Conservation (phyloP, 2,329 filamentous ascomycete genomes). For the Claviceps purpurea region DNA sequence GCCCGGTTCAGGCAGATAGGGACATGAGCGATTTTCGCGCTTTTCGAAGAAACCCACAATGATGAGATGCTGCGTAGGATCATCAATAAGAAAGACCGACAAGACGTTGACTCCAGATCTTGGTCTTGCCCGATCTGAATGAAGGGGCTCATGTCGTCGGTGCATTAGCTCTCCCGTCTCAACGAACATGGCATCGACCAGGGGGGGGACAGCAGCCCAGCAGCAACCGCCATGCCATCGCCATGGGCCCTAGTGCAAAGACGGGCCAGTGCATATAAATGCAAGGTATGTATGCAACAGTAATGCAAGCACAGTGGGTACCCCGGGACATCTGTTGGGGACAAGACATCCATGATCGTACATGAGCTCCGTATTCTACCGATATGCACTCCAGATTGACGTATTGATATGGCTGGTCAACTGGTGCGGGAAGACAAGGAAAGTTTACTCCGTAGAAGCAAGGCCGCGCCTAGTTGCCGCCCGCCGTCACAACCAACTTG, state of each 20-base stretch:
- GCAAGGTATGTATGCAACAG: background rate
- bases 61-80: background rate
- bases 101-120: background rate
- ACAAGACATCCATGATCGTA: background rate
- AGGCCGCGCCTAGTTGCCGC: too few relatives aligned
- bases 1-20: background rate
- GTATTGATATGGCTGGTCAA: background rate
- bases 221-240: background rate
- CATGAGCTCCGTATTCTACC: too few relatives aligned
- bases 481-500: background rate
- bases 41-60: too few relatives aligned
- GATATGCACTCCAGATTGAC: slow-evolving; percentile 1
- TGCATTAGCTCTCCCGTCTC: slow-evolving; percentile 12
- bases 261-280: slow-evolving; percentile 2
- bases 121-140: slow-evolving; percentile 2
- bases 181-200: slow-evolving; percentile 3
- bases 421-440: background rate
- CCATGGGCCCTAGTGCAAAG: background rate
- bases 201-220: background rate
- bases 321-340: background rate
- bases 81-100: background rate
- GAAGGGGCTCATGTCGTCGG: background rate
- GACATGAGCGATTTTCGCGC: background rate
- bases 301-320: background rate
- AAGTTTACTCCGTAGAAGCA: background rate